Evolutionary conservation across 768 basidiomycete genomes (phyloP).

Genomic region (Leucosporidium creatinivorum): DNA sequence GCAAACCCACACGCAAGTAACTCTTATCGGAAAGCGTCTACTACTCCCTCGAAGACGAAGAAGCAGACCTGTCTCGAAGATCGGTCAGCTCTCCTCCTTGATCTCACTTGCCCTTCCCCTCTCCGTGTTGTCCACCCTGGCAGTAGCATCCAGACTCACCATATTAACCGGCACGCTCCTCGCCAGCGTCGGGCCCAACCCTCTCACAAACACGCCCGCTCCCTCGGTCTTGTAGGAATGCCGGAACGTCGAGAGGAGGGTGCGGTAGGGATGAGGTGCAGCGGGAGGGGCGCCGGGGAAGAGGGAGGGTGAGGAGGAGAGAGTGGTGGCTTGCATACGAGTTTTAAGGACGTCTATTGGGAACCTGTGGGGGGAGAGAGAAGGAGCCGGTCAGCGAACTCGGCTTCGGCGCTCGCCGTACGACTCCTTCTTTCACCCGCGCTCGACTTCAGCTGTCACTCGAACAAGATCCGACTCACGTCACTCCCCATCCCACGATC

Average conservation of each 20-base stretch:
- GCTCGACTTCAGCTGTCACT: not conserved
- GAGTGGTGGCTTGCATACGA: slow-evolving; percentile 58
- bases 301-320: not conserved
- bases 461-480: slow-evolving; percentile 35
- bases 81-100: not conserved
- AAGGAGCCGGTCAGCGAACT: too few species aligned
- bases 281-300: too few species aligned
- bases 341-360: slow-evolving; percentile 88
- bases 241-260: slow-evolving; percentile 20
- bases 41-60: not conserved
- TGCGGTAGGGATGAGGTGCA: slow-evolving; percentile 4
- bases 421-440: not conserved
- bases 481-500: slow-evolving; percentile 60
- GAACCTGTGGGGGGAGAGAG: slow-evolving; percentile 52
- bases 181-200: slow-evolving; percentile 70
- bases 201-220: slow-evolving; percentile 61
- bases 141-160: slow-evolving; percentile 11
- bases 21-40: not conserved
- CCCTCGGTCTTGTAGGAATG: slow-evolving; percentile 63
- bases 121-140: too few species aligned
- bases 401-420: too few species aligned
- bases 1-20: too few species aligned
- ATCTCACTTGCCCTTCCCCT: not conserved
- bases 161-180: slow-evolving; percentile 76
- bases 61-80: not conserved